These are phyloP conservation scores for Blastobotrys serpentis DNA, from an alignment of 1,139 yeast genomes.

Conservation along the genomic window DNA sequence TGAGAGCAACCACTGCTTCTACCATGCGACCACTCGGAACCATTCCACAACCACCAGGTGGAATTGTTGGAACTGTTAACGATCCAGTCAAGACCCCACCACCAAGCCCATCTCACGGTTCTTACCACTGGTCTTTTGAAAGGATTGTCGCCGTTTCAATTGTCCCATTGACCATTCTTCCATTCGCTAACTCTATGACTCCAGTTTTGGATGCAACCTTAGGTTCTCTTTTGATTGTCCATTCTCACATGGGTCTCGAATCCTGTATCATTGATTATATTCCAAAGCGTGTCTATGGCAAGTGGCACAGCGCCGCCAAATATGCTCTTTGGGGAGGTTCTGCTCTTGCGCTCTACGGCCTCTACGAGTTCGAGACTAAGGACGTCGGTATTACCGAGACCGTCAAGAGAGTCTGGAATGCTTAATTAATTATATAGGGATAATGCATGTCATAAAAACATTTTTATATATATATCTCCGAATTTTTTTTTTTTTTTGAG, in stretches of 20 bases:
- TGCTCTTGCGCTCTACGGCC: constrained; percentile 70
- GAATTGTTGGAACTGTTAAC: constrained; percentile 61
- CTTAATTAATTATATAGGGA: constrained; percentile 29
- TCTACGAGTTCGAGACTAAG: constrained; percentile 78
- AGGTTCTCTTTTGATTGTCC: constrained; percentile 62
- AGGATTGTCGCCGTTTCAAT: constrained; percentile 62
- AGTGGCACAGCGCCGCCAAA: constrained; percentile 63
- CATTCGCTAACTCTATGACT: constrained; percentile 60
- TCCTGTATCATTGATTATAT: constrained; percentile 88
- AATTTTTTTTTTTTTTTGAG: too few species aligned
- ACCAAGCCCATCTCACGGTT: constrained; percentile 66
- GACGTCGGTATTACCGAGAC: constrained; percentile 56
- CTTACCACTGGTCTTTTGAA: constrained; percentile 89
- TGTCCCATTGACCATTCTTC: constrained; percentile 72
- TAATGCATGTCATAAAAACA: too few species aligned
- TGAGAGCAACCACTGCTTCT: constrained; percentile 18
- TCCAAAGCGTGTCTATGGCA: constrained; percentile 79
- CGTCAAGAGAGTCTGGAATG: constrained; percentile 43
- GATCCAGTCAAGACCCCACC: constrained; percentile 72
- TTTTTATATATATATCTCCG: too few species aligned
- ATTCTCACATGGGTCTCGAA: constrained; percentile 77
- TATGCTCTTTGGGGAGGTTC: constrained; percentile 69
- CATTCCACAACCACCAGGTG: constrained; percentile 43
- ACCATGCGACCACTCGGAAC: constrained; percentile 41
- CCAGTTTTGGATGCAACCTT: constrained; percentile 73